phyloP scores from a whole-genome alignment of 2,329 filamentous ascomycete species.

The Domatiomyces catenatus region DNA sequence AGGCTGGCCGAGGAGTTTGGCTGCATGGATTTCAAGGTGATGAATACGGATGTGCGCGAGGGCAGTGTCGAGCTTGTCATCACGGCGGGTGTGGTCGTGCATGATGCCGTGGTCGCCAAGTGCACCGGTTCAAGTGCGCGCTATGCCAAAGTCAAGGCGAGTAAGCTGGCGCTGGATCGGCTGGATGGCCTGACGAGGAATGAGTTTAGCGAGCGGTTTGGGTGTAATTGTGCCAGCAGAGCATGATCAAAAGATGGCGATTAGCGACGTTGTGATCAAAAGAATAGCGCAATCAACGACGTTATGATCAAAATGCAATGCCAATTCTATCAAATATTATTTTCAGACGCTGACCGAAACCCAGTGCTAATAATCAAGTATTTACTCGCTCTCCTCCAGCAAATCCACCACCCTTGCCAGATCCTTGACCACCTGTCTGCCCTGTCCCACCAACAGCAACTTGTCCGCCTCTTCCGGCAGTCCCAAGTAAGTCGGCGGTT shows the following conservation, averaged over 20 bases:
- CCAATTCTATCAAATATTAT: too few species aligned
- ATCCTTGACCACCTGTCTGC: slow-evolving; percentile 68
- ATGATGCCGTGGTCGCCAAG: slow-evolving; percentile 51
- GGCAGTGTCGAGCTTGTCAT: slow-evolving; percentile 25
- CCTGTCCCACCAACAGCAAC: slow-evolving; percentile 74
- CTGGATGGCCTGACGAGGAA: slow-evolving; percentile 36
- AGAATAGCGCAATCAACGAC: too few species aligned
- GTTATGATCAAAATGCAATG: too few species aligned
- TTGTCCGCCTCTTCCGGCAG: slow-evolving; percentile 95
- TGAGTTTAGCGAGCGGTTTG: slow-evolving; percentile 48
- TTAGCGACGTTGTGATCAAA: too few species aligned
- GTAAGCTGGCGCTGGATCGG: slow-evolving; percentile 24
- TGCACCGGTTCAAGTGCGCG: slow-evolving; percentile 47
- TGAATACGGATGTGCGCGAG: slow-evolving; percentile 14
- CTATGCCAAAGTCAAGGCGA: slow-evolving; percentile 52
- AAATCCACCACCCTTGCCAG: slow-evolving; percentile 71
- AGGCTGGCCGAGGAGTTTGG: slow-evolving; percentile 48
- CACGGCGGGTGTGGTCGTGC: slow-evolving; percentile 51
- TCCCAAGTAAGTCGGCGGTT: slow-evolving; percentile 89
- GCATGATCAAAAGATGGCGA: neutral
- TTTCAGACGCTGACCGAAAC: too few species aligned
- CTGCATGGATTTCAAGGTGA: slow-evolving; percentile 44
- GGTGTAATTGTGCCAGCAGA: slow-evolving; percentile 10
- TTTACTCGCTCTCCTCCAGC: slow-evolving; percentile 69
- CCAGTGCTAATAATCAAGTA: too few species aligned